Evolutionary conservation across 768 basidiomycete genomes (phyloP), one percentile per base, ranked within the genome.

Genomic region (Aureoboletus auriporus): DNA sequence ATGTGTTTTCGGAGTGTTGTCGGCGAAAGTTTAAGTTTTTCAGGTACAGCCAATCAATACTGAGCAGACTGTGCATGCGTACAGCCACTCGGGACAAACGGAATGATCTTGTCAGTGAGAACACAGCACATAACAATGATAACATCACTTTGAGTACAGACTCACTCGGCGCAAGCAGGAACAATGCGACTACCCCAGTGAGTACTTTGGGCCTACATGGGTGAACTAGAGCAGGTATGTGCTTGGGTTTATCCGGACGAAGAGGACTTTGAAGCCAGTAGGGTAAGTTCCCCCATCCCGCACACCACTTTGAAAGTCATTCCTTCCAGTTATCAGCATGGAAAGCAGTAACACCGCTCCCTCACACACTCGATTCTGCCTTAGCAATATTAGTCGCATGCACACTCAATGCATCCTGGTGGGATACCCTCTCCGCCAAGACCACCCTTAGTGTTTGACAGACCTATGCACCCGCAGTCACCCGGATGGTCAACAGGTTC

Each of bases 401-500:
- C n/a, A 59, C 76, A 9, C 76, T 84, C 44, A 89, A 93, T 49
- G 61, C 59, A 20, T 54, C 61, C 8, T 56, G 29, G 49, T 54
- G 41, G 17, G 52, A 44, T 35, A 49, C 36, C 2, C 50, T 29
- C 49, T 65, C 9, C 46, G 58, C 23, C 42, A 64, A 3, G 14
- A 71, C 75, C 1, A 57, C 66, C 33, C 73, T 89, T 31, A 67
- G 73, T 42, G 66, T 89, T 46, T 79, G 94, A 16, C 86, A 93
- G 58, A 79, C 78, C 51, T 93, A 91, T 65, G 82, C 90, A 8
- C 73, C 86, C 23, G 83, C 92, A 2, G 72, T 96, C 50, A 86
- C 94, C 50, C 75, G 95, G 29, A 80, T 98, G 55, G 89, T 98
- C 55, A 99, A 98, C 58, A 90, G 93, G 2, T 76, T 98, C 33